Evolutionary conservation across 192 early-diverging fungal genomes (phyloP).

Genomic region (Backusella westeae): DNA sequence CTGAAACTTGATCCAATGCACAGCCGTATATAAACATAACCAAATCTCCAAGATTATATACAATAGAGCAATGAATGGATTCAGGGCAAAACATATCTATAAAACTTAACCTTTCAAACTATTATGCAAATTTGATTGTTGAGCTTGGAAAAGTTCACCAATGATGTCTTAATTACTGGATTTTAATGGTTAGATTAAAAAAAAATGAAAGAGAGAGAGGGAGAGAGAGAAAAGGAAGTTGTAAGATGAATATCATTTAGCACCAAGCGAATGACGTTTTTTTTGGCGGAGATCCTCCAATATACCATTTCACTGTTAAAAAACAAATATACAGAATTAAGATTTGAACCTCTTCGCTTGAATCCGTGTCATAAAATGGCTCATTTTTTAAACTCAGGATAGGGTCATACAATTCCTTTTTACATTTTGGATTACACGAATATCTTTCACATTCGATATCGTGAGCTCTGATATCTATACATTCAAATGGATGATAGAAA

Average conservation of each 20-base stretch:
- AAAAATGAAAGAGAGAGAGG: neutral
- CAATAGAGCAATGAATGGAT: neutral
- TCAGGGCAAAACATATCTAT: neutral
- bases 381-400: neutral
- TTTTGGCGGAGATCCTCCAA: neutral
- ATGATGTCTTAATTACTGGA: neutral
- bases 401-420: no score
- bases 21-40: no score
- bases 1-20: no score
- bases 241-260: neutral
- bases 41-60: no score
- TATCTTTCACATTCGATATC: neutral
- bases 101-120: neutral
- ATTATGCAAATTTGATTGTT: neutral
- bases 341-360: neutral
- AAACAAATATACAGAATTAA: neutral
- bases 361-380: slow-evolving; percentile 5
- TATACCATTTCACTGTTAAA: no score
- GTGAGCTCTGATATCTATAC: neutral
- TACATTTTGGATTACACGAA: slow-evolving; percentile 2
- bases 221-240: no score
- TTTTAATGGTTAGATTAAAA: neutral
- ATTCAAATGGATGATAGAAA: no score
- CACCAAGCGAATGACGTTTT: neutral
- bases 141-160: neutral